A percentile compares a stretch with the other conserved stretches of the same genome.
Conservation (phyloP, 1,284 basidiomycete genomes). For the Ceratobasidium papillatum region DNA sequence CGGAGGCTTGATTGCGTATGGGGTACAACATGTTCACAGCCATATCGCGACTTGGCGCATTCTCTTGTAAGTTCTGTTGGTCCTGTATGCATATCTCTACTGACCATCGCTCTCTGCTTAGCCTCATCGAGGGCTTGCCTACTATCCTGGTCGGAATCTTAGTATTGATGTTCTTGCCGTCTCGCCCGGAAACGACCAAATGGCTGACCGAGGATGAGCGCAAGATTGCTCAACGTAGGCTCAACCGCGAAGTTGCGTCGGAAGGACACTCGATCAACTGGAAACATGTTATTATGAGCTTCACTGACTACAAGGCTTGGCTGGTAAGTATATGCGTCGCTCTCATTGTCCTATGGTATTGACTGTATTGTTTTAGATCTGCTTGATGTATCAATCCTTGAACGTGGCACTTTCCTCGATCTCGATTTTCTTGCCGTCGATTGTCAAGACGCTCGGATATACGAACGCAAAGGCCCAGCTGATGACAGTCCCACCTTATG, state of each 20-base stretch:
- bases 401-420: slow-evolving; percentile 40
- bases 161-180: slow-evolving; percentile 37
- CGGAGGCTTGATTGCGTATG: slow-evolving; percentile 44
- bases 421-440: slow-evolving; percentile 33
- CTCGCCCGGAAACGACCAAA: slow-evolving; percentile 41
- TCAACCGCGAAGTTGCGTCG: slow-evolving; percentile 37
- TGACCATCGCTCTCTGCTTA: background rate
- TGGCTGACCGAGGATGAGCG: slow-evolving; percentile 43
- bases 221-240: slow-evolving; percentile 37
- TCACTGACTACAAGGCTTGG: slow-evolving; percentile 36
- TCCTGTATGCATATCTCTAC: background rate
- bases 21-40: slow-evolving; percentile 43
- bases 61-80: slow-evolving; percentile 33
- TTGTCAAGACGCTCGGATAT: slow-evolving; percentile 52
- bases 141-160: slow-evolving; percentile 41
- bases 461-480: slow-evolving; percentile 55
- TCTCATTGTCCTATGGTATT: background rate
- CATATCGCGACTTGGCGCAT: slow-evolving; percentile 42
- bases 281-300: slow-evolving; percentile 36
- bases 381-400: slow-evolving; percentile 37
- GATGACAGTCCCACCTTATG: slow-evolving; percentile 58
- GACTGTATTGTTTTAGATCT: background rate
- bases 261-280: slow-evolving; percentile 33
- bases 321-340: slow-evolving; percentile 36
- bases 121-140: slow-evolving; percentile 42